These are phyloP conservation scores for Calamus simplicifolius DNA, from an alignment of 176 grass and related monocot genomes.

Conservation along the genomic window DNA sequence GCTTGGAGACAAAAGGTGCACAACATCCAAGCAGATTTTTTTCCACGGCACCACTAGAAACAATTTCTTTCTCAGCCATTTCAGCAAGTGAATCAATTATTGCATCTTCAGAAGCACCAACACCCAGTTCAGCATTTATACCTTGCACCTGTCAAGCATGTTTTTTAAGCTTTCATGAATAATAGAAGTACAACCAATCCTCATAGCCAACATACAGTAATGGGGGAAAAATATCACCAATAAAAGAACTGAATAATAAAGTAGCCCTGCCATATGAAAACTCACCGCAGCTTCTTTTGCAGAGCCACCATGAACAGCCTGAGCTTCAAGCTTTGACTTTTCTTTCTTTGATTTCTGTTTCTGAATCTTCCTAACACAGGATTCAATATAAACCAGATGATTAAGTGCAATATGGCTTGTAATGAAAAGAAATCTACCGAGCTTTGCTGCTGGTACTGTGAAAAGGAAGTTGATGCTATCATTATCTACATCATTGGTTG, in stretches of 20 bases:
- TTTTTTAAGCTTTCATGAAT: not conserved
- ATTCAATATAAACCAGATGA: constrained; percentile 92
- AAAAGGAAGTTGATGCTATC: constrained; percentile 26
- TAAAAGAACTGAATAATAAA: too few relatives aligned
- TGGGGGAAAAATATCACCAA: too few relatives aligned
- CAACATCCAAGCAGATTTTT: constrained; percentile 76
- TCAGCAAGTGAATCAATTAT: constrained; percentile 75
- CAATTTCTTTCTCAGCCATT: constrained; percentile 80
- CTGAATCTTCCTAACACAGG: constrained; percentile 66
- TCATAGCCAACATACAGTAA: too few relatives aligned
- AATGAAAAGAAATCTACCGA: constrained; percentile 88
- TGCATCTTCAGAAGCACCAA: constrained; percentile 58
- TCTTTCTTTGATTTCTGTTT: constrained; percentile 82
- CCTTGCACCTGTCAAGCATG: constrained; percentile 27
- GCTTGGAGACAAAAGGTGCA: constrained; percentile 74
- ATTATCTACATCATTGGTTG: constrained; percentile 25
- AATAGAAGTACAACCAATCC: not conserved
- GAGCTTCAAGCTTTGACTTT: constrained; percentile 26
- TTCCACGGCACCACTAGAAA: constrained; percentile 45
- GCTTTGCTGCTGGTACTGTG: constrained; percentile 43
- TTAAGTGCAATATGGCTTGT: constrained; percentile 76
- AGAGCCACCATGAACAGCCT: constrained; percentile 19
- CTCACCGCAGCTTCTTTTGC: constrained; percentile 53
- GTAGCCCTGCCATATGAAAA: not conserved
- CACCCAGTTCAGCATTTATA: constrained; percentile 95